These are phyloP conservation scores for Teratosphaeria pseudoeucalypti DNA, from an alignment of 2,329 filamentous ascomycete genomes.

Conservation along the genomic window DNA sequence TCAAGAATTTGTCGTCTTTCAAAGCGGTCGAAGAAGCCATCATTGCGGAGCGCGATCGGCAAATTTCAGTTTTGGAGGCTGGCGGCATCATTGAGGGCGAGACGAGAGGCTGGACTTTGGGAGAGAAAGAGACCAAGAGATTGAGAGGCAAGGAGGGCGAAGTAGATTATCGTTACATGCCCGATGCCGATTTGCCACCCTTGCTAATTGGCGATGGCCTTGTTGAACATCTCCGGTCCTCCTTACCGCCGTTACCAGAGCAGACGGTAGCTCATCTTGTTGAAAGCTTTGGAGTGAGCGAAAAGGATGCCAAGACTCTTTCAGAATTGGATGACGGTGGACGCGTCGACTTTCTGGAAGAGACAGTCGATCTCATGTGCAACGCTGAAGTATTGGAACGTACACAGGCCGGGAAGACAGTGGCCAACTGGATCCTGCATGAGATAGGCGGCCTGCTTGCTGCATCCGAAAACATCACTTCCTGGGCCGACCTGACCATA, in stretches of 20 bases:
- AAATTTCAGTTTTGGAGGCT: slow-evolving; percentile 67
- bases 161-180: slow-evolving; percentile 98
- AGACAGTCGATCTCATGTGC: slow-evolving; percentile 46
- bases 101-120: slow-evolving; percentile 86
- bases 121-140: slow-evolving; percentile 67
- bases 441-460: slow-evolving; percentile 41
- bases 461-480: slow-evolving; percentile 13
- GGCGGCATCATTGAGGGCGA: slow-evolving; percentile 72
- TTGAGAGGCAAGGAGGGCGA: slow-evolving; percentile 91
- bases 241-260: slow-evolving; percentile 64
- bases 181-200: slow-evolving; percentile 80
- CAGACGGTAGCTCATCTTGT: slow-evolving; percentile 44
- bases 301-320: slow-evolving; percentile 76
- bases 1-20: slow-evolving; percentile 93
- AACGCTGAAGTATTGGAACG: slow-evolving; percentile 7
- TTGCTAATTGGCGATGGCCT: slow-evolving; percentile 64
- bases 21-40: slow-evolving; percentile 94
- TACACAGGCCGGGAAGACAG: slow-evolving; percentile 35
- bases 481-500: slow-evolving; percentile 34
- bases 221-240: slow-evolving; percentile 50
- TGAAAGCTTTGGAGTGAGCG: slow-evolving; percentile 54
- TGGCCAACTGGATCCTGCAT: slow-evolving; percentile 51
- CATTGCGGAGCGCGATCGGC: slow-evolving; percentile 77
- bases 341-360: slow-evolving; percentile 71
- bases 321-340: slow-evolving; percentile 67